Conservation (phyloP, 148 eudicot genomes). For the Cornus suecica region DNA sequence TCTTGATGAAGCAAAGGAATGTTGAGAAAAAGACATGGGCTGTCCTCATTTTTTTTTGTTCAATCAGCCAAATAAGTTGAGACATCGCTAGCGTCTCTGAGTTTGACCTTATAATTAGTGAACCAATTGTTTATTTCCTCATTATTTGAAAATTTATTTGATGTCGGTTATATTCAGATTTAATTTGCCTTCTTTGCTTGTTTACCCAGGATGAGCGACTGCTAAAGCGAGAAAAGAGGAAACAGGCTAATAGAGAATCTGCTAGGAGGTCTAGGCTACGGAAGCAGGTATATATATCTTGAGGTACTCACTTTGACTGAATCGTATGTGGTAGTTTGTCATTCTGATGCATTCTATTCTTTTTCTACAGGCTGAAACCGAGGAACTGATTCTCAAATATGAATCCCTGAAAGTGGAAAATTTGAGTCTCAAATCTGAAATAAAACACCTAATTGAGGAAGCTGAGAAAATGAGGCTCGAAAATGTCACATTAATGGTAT, state of each 20-base stretch:
- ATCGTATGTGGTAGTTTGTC: background rate
- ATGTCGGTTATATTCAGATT: background rate
- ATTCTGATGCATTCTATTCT: background rate
- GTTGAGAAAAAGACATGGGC: background rate
- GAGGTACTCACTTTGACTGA: background rate
- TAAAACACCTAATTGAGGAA: constrained; percentile 6
- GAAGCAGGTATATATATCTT: constrained; percentile 17
- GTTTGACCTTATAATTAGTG: too few relatives aligned
- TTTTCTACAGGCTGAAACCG: constrained; percentile 14
- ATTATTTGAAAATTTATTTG: background rate
- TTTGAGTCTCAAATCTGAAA: constrained; percentile 11
- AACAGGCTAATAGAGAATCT: constrained; percentile 25
- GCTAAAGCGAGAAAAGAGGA: constrained; percentile 24
- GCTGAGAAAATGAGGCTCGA: constrained; percentile 20
- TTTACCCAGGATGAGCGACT: constrained; percentile 15
- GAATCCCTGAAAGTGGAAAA: constrained; percentile 20
- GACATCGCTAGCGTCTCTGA: background rate
- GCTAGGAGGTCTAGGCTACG: constrained; percentile 24
- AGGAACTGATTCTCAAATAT: constrained; percentile 14
- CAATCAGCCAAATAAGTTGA: background rate
- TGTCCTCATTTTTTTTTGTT: background rate
- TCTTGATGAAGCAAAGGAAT: background rate
- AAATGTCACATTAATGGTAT: constrained; percentile 19
- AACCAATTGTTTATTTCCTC: background rate
- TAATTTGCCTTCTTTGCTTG: background rate